Evolutionary conservation across 2,329 filamentous ascomycete genomes (phyloP).

Genomic region (Pseudogymnoascus pannorum): DNA sequence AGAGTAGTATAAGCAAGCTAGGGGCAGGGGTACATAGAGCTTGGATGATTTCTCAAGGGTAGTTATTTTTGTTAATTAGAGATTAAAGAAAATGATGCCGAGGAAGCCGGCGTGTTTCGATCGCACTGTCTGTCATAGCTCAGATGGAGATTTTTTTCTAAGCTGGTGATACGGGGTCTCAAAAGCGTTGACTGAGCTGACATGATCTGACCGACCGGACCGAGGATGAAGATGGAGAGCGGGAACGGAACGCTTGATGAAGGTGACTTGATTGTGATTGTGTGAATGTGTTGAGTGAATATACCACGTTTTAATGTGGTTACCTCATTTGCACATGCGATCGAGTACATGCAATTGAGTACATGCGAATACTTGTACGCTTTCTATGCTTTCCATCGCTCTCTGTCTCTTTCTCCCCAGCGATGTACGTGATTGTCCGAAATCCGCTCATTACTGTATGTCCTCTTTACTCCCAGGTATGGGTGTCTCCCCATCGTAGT

Average conservation of each 20-base stretch:
- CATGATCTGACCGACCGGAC: not conserved
- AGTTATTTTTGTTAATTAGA: too few relatives aligned
- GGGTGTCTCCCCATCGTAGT: too few relatives aligned
- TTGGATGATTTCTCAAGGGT: not conserved
- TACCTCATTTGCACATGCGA: not conserved
- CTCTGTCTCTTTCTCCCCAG: not conserved
- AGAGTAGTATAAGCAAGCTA: not conserved
- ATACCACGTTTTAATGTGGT: not conserved
- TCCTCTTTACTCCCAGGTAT: not conserved
- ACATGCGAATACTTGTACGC: not conserved
- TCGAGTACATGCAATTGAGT: too few relatives aligned
- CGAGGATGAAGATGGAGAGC: not conserved
- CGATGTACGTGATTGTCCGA: not conserved
- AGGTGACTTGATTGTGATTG: not conserved
- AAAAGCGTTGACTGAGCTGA: not conserved
- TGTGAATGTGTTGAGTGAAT: not conserved
- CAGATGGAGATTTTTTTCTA: not conserved
- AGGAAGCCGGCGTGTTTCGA: not conserved
- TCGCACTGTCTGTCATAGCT: too few relatives aligned
- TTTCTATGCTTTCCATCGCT: not conserved
- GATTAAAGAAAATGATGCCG: not conserved
- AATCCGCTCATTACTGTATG: not conserved
- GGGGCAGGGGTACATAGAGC: not conserved
- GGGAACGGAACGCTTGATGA: not conserved
- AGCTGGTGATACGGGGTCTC: not conserved